Evolutionary conservation across 495 filamentous ascomycete genomes (phyloP).

Genomic region (Tetracladium marchalianum): DNA sequence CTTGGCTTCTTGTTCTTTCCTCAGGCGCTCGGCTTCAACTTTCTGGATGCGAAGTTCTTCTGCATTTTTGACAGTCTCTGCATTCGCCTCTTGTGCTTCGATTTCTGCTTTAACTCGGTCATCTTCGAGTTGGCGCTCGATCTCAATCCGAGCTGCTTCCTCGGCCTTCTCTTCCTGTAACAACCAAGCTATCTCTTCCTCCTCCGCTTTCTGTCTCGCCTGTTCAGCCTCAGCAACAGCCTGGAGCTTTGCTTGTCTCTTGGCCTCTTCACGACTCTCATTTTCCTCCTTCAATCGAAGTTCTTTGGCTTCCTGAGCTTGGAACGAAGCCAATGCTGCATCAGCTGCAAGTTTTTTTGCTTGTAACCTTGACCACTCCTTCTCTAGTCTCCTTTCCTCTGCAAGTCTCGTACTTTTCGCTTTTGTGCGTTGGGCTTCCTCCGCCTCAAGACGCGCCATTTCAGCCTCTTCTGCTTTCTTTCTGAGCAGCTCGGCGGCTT

Average conservation of each 20-base stretch:
- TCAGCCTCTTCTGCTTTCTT: constrained; percentile 24
- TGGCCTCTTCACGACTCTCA: background rate
- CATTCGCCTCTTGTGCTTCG: background rate
- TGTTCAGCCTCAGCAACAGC: background rate
- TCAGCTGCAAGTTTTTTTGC: background rate
- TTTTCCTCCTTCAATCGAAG: constrained; percentile 5
- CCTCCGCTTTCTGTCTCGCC: background rate
- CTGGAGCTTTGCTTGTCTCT: background rate
- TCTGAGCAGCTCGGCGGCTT: constrained; percentile 19
- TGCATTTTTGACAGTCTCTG: background rate
- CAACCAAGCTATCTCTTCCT: background rate
- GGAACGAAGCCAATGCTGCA: background rate
- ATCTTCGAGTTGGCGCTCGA: constrained; percentile 16
- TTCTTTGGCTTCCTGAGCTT: constrained; percentile 1
- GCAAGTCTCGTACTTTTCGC: background rate
- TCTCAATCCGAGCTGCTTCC: constrained; percentile 6
- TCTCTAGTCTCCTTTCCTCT: background rate
- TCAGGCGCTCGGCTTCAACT: background rate
- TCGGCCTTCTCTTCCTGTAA: background rate
- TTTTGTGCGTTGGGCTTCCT: background rate
- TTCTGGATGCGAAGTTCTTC: constrained; percentile 1
- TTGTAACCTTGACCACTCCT: background rate
- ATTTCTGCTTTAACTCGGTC: background rate
- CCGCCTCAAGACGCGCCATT: constrained; percentile 19
- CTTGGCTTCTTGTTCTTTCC: constrained; percentile 1